These are phyloP conservation scores for Verruconis gallopava DNA, from an alignment of 2,329 filamentous ascomycete species.

Conservation along the genomic window DNA sequence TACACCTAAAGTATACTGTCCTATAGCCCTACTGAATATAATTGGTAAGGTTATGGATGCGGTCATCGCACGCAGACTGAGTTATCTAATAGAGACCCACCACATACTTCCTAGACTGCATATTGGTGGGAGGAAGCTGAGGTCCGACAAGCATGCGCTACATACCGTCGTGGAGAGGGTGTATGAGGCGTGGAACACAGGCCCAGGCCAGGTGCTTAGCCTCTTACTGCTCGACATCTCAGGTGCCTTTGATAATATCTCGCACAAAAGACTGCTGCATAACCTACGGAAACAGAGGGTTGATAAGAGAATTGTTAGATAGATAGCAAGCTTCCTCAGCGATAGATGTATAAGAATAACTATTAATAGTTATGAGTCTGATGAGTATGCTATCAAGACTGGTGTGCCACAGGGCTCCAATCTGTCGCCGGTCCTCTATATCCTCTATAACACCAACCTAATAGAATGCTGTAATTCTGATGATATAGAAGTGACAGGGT, in stretches of 20 bases:
- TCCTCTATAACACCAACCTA: constrained; percentile 20
- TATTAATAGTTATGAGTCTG: constrained; percentile 11
- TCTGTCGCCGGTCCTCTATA: constrained; percentile 17
- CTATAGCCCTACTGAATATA: constrained; percentile 18
- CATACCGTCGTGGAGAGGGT: constrained; percentile 18
- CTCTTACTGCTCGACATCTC: constrained; percentile 21
- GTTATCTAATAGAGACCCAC: constrained; percentile 13
- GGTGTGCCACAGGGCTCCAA: constrained; percentile 13
- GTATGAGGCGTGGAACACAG: constrained; percentile 15
- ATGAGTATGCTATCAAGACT: constrained; percentile 11
- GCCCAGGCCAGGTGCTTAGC: constrained; percentile 15
- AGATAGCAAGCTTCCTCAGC: constrained; percentile 13
- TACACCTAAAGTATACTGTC: constrained; percentile 17
- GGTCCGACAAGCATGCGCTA: constrained; percentile 18
- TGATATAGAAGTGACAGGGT: constrained; percentile 12
- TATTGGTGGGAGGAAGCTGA: constrained; percentile 17
- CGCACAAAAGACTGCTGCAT: constrained; percentile 15
- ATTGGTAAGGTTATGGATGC: constrained; percentile 19
- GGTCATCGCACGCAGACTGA: constrained; percentile 15
- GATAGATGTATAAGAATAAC: constrained; percentile 12
- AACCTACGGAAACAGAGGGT: constrained; percentile 10
- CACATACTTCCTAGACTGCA: constrained; percentile 16
- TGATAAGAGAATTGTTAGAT: background rate
- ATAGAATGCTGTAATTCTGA: constrained; percentile 15
- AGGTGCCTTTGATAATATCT: constrained; percentile 20